These are phyloP conservation scores for Monosporozyma servazzii DNA, from an alignment of 805 yeast genomes.

Conservation along the genomic window DNA sequence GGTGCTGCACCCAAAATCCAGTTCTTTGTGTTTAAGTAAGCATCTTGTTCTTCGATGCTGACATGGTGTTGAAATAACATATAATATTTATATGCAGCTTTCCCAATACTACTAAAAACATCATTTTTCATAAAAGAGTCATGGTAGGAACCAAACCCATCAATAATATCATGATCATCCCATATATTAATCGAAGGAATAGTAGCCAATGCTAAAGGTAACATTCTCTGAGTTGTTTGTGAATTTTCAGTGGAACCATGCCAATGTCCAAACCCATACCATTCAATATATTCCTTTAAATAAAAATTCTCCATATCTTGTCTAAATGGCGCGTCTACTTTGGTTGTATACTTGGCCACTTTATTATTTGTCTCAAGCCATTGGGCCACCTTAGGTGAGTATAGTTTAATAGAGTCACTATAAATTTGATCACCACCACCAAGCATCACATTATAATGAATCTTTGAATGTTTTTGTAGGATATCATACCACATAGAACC, in stretches of 20 bases:
- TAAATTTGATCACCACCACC: conserved; percentile 98
- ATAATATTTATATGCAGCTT: conserved; percentile 74
- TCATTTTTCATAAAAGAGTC: conserved; percentile 65
- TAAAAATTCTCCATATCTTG: conserved; percentile 58
- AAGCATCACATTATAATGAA: conserved; percentile 81
- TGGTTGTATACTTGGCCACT: conserved; percentile 36
- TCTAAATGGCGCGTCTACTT: conserved; percentile 39
- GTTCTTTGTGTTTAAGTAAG: conserved; percentile 35
- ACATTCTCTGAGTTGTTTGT: conserved; percentile 53
- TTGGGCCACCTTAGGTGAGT: conserved; percentile 41
- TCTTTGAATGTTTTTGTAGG: conserved; percentile 51
- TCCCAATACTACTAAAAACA: conserved; percentile 65
- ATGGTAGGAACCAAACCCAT: conserved; percentile 86
- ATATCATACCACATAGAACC: conserved; percentile 87
- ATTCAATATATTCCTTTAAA: conserved; percentile 61
- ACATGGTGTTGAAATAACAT: conserved; percentile 88
- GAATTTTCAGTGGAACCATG: conserved; percentile 48
- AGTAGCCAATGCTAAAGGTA: conserved; percentile 67
- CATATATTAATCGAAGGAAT: conserved; percentile 81
- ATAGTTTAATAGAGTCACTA: conserved; percentile 66
- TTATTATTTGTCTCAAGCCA: conserved; percentile 57
- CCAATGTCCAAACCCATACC: conserved; percentile 93
- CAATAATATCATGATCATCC: conserved; percentile 96
- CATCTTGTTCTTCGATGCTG: conserved; percentile 33
- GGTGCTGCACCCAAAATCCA: conserved; percentile 53